phyloP scores from a whole-genome alignment of 75 land plant genomes.

The Gnetum montanum region DNA sequence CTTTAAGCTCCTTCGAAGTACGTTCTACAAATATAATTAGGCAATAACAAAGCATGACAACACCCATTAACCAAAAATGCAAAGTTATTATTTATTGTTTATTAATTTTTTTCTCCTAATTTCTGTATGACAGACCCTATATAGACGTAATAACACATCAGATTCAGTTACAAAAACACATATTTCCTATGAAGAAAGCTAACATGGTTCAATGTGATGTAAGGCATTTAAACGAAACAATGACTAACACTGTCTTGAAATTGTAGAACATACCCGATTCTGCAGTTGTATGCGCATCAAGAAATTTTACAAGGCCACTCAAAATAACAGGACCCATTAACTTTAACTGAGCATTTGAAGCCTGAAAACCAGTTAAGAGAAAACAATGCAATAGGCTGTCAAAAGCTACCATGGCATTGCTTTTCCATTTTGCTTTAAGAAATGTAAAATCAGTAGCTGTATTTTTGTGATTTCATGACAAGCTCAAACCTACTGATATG shows the following conservation, averaged over 20 bases:
- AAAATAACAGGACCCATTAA: conserved; percentile 91
- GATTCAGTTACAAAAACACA: neutral
- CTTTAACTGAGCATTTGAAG: conserved; percentile 68
- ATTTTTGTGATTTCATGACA: no score
- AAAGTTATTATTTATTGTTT: no score
- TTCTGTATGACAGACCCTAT: no score
- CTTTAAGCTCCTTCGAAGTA: conserved; percentile 43
- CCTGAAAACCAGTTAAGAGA: conserved; percentile 25
- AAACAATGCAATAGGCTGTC: neutral
- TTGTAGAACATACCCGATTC: conserved; percentile 35
- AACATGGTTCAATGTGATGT: neutral
- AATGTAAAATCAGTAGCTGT: no score
- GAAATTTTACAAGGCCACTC: conserved; percentile 60
- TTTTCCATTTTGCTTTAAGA: no score
- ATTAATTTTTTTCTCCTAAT: no score
- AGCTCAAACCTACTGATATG: no score
- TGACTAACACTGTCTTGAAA: no score
- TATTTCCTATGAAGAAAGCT: neutral
- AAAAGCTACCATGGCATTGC: neutral
- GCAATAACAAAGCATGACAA: no score
- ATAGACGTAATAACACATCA: no score
- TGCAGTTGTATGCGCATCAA: conserved; percentile 39
- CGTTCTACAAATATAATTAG: conserved; percentile 28
- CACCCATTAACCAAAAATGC: no score
- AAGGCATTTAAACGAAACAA: neutral